These are phyloP conservation scores for Russula virescens DNA, from an alignment of 768 basidiomycete species.

Conservation along the genomic window DNA sequence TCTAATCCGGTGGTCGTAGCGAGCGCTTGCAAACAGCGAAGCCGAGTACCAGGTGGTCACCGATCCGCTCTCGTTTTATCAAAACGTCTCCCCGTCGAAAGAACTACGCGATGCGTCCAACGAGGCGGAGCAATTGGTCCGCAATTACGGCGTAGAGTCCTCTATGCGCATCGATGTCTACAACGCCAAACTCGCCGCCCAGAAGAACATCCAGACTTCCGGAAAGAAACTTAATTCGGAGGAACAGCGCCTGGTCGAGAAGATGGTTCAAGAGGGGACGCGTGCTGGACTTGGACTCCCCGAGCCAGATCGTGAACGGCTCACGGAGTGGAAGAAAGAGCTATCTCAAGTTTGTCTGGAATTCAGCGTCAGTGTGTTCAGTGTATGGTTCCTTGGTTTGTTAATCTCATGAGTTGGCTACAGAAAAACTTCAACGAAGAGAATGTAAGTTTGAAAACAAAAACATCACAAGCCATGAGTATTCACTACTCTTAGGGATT, in stretches of 20 bases:
- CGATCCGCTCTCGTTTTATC: slow-evolving; percentile 51
- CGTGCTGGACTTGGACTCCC: slow-evolving; percentile 73
- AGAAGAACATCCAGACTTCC: slow-evolving; percentile 59
- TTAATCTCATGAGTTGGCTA: background rate
- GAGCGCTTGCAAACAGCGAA: slow-evolving; percentile 55
- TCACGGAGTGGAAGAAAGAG: slow-evolving; percentile 66
- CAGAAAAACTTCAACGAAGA: slow-evolving; percentile 91
- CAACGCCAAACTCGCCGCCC: slow-evolving; percentile 61
- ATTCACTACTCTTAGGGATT: slow-evolving; percentile 38
- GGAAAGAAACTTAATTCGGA: slow-evolving; percentile 56
- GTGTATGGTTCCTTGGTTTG: background rate
- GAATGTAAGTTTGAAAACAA: slow-evolving; percentile 40
- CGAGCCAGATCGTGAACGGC: slow-evolving; percentile 49
- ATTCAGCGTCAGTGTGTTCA: slow-evolving; percentile 53
- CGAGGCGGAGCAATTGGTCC: slow-evolving; percentile 60
- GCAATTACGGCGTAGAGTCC: slow-evolving; percentile 68
- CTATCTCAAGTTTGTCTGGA: slow-evolving; percentile 71
- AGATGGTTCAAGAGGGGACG: slow-evolving; percentile 74
- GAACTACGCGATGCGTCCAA: slow-evolving; percentile 79
- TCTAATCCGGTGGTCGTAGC: slow-evolving; percentile 35
- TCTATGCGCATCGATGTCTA: slow-evolving; percentile 81
- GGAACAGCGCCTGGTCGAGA: slow-evolving; percentile 72
- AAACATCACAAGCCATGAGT: background rate
- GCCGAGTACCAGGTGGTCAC: slow-evolving; percentile 43
- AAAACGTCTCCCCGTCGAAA: slow-evolving; percentile 47